Base-by-base conservation (phyloP, 352 stramenopile genomes). In the Phytophthora syringae region DNA sequence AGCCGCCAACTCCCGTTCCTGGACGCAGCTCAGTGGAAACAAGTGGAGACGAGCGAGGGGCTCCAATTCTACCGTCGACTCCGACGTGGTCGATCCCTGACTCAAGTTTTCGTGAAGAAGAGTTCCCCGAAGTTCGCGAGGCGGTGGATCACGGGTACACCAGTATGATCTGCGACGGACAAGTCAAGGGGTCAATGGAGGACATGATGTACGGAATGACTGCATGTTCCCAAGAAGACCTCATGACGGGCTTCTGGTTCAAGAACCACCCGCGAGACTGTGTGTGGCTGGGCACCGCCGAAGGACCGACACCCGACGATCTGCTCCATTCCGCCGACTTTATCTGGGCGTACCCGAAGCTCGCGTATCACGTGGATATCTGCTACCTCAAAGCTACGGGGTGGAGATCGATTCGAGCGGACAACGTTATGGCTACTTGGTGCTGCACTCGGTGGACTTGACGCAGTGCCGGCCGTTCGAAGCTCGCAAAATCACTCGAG, bases 21-120 rank as follows among this genome's bases (percentile, higher is more conserved):
- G 9, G 72, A 89, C 40, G 28, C 56, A 11, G 43, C n/a, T 15
- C 70, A 88, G 48, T 91, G 82, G 82, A 85, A 85, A 24, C 58
- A 74, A 24, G 51, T 79, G 22, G 58, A 76, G 20, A 67, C 34
- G 25, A 56, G 45, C 24, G 68, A 65, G n/a, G 56, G 62, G 21
- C 43, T 90, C 37, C 66, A 76, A 6, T 67, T 87, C 47, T 88
- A 72, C 39, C 76, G 76, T 18, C 77, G 70, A 9, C 52, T 77
- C 52, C 60, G 57, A 47, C 48, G 62, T 21, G 62, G 53, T 18
- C 65, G 67, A 0, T 67, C 72, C 10, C 30, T 78, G 15, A 32
- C 53, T 27, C 47, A 77, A 61, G 51, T 75, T 59, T 56, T 40
- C 60, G 37, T 4, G 66, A 79, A 24, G 62, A 74, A 61, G 21